Evolutionary conservation across 768 basidiomycete genomes (phyloP), one percentile per base, ranked within the genome.

Genomic region (Leccinum rimulosum): DNA sequence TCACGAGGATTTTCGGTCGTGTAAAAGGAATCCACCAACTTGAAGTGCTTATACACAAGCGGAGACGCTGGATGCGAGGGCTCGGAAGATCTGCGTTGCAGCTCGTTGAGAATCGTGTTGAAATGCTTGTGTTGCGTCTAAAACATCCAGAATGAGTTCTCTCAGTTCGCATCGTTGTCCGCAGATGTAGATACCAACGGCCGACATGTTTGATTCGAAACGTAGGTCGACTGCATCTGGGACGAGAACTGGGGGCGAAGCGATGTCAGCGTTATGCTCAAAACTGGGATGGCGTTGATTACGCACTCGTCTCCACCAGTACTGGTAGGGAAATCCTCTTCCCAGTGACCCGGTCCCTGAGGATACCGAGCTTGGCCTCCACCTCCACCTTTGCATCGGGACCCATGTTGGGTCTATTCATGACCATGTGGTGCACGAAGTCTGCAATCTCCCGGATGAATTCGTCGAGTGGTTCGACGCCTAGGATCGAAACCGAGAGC

Each of bases 171-270:
- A 27, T 65, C 55, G 48, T 30, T 17, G 17, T 55, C 35, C 49
- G 49, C 51, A 38, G 57, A 43, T 48, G 51, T 52, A 57, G 57
- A 60, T 28, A 81, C 89, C 68, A 70, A 96, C 93, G 62, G 80
- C 75, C 47, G 91, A 83, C 95, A 99, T 98, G 70, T 96, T 95
- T 60, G 93, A 90, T 72, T 95, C 91, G 72, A 98, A 98, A 12
- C 86, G 85, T 56, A 86, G 70, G 52, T 91, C 86, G 3, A 82
- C 61, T 35, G 70, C 75, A 54, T 87, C 83, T 9, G 88, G 86
- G 5, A 74, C 64, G 6, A 96, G 75, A 61, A 95, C 94, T 97
- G 69, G 40, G 43, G 12, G 43, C 33, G 45, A 7, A 28, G 27
- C 8, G n/a, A 40, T 40, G 47, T 66, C 49, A 66, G 47, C 19